phyloP scores from a whole-genome alignment of 2,329 filamentous ascomycete species.

The Myrmaecium sp. region DNA sequence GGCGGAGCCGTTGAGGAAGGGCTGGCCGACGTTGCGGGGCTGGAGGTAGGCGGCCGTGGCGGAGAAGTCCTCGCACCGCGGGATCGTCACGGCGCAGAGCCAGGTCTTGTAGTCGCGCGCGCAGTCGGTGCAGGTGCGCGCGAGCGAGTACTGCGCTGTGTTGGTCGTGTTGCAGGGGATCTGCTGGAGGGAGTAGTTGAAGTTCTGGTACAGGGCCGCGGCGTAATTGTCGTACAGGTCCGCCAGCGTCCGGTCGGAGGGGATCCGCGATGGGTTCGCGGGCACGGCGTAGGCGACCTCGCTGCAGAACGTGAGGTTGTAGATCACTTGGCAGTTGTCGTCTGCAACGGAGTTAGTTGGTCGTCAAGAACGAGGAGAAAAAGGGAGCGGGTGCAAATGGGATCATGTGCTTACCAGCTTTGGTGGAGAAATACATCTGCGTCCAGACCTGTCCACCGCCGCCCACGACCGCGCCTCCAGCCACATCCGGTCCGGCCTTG shows the following conservation, averaged over 20 bases:
- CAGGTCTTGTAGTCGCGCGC: conserved; percentile 72
- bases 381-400: background rate
- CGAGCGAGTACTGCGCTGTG: conserved; percentile 66
- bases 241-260: conserved; percentile 44
- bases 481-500: conserved; percentile 29
- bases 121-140: conserved; percentile 60
- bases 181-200: conserved; percentile 67
- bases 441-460: conserved; percentile 65
- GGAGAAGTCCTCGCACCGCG: conserved; percentile 75
- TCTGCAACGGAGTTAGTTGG: conserved; percentile 28
- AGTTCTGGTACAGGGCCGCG: conserved; percentile 51
- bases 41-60: conserved; percentile 35
- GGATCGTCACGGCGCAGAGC: conserved; percentile 87
- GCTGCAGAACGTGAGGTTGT: conserved; percentile 74
- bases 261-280: conserved; percentile 49
- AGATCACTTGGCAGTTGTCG: conserved; percentile 71
- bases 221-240: conserved; percentile 67
- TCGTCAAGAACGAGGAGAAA: background rate
- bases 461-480: conserved; percentile 29
- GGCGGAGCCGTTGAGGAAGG: conserved; percentile 52
- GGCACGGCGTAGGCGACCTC: conserved; percentile 86
- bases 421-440: conserved; percentile 59
- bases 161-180: conserved; percentile 65
- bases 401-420: conserved; percentile 41
- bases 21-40: conserved; percentile 50